Conservation (phyloP, 768 basidiomycete genomes). For the Lentinula detonsa region DNA sequence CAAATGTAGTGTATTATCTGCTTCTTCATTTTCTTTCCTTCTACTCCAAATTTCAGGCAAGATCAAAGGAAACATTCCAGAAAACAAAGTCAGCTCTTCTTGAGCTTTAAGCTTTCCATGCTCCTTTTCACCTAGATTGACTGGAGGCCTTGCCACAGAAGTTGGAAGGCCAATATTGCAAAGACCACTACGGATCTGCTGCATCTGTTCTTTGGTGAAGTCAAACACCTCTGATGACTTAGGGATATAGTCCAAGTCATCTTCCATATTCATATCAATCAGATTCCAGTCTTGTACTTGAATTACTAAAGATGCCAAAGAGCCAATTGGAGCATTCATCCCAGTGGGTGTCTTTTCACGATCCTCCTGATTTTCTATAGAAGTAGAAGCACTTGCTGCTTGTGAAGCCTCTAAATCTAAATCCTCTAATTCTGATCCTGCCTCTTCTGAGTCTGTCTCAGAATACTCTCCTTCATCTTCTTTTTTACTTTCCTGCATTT, state of each 20-base stretch:
- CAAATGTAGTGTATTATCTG: conserved; percentile 11
- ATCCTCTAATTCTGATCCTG: too few relatives aligned
- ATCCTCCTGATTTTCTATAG: not conserved
- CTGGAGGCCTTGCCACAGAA: conserved; percentile 19
- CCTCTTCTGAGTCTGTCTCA: conserved; percentile 1
- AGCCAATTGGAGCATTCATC: too few relatives aligned
- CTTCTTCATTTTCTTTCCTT: not conserved
- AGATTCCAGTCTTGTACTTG: not conserved
- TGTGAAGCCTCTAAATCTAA: too few relatives aligned
- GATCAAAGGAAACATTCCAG: conserved; percentile 20
- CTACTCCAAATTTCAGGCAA: conserved; percentile 22
- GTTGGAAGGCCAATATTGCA: conserved; percentile 12
- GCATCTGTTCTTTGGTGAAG: conserved; percentile 5
- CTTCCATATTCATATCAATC: conserved; percentile 5
- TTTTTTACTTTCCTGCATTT: too few relatives aligned
- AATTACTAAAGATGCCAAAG: too few relatives aligned
- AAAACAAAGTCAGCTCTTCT: conserved; percentile 21
- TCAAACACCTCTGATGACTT: not conserved
- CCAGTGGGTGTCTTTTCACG: not conserved
- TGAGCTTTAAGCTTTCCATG: conserved; percentile 29
- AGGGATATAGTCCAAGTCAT: conserved; percentile 5
- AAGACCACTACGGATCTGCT: conserved; percentile 14
- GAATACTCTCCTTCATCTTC: too few relatives aligned
- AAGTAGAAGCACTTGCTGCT: too few relatives aligned
- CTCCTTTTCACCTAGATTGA: conserved; percentile 21